Conservation (phyloP, 176 grass and related monocot species). For the Guadua angustifolia region DNA sequence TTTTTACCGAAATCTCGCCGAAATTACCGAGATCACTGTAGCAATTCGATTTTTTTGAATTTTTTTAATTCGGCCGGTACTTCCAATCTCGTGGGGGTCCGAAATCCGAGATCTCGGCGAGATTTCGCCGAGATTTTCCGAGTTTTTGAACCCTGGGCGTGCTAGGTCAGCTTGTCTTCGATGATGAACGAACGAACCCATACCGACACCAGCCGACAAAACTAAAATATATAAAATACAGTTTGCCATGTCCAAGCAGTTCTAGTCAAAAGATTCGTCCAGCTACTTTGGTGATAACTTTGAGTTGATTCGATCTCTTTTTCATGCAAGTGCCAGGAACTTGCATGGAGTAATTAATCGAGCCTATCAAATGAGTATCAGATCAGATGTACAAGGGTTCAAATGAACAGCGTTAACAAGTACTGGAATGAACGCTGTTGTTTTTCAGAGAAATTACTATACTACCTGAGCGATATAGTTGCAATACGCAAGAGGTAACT, state of each 20-base stretch:
- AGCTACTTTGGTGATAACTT: background rate
- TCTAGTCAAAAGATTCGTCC: background rate
- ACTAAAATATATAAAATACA: background rate
- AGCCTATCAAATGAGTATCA: background rate
- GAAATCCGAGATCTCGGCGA: no score
- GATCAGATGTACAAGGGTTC: background rate
- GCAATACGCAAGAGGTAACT: background rate
- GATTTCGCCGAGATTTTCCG: no score
- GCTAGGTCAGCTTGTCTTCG: conserved; percentile 2
- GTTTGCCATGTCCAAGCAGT: background rate
- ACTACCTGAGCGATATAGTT: background rate
- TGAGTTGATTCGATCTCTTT: background rate
- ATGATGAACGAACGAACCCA: background rate
- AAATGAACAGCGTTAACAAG: background rate
- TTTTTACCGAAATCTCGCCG: no score
- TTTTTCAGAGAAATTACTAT: background rate
- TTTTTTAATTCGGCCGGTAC: no score
- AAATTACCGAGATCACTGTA: no score
- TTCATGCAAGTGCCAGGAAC: background rate
- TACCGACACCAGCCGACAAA: conserved; percentile 10
- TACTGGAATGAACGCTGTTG: background rate
- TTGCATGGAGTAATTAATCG: background rate
- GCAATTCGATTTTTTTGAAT: no score
- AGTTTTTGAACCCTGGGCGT: no score
- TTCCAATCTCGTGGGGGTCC: no score